Conservation (phyloP, 495 filamentous ascomycete genomes). For the Staphylotrichum longicolle region DNA sequence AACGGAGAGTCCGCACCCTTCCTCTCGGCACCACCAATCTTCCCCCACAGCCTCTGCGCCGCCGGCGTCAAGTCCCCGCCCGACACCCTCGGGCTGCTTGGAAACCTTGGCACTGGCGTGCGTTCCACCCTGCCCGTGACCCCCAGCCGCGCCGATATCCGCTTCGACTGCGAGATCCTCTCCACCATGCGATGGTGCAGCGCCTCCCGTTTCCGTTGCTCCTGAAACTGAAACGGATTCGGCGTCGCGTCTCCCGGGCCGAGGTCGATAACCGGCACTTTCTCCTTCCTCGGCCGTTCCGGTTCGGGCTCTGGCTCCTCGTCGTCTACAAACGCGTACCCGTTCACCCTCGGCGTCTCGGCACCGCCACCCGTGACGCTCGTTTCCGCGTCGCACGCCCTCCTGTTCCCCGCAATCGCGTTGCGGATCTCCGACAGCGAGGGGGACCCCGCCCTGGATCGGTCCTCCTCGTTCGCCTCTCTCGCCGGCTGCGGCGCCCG, state of each 20-base stretch:
- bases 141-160: slow-evolving; percentile 48
- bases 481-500: slow-evolving; percentile 54
- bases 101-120: slow-evolving; percentile 68
- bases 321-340: slow-evolving; percentile 92
- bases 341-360: slow-evolving; percentile 85
- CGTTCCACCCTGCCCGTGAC: slow-evolving; percentile 56
- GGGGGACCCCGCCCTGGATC: slow-evolving; percentile 64
- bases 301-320: slow-evolving; percentile 51
- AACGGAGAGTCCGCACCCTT: slow-evolving; percentile 51
- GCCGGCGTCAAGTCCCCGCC: slow-evolving; percentile 69
- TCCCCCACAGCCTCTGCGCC: slow-evolving; percentile 71
- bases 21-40: slow-evolving; percentile 56
- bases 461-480: slow-evolving; percentile 26
- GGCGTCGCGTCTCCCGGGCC: slow-evolving; percentile 60
- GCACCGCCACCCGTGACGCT: slow-evolving; percentile 57
- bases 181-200: slow-evolving; percentile 93
- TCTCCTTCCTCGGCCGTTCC: slow-evolving; percentile 13
- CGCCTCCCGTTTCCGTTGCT: slow-evolving; percentile 74
- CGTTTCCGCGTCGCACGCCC: slow-evolving; percentile 62
- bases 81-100: slow-evolving; percentile 66
- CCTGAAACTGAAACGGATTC: slow-evolving; percentile 79
- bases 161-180: slow-evolving; percentile 68
- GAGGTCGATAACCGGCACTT: slow-evolving; percentile 45
- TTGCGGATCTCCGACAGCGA: slow-evolving; percentile 81
- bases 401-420: slow-evolving; percentile 76